Conservation (phyloP, 192 early-diverging fungal species). For the Piromyces sp. region DNA sequence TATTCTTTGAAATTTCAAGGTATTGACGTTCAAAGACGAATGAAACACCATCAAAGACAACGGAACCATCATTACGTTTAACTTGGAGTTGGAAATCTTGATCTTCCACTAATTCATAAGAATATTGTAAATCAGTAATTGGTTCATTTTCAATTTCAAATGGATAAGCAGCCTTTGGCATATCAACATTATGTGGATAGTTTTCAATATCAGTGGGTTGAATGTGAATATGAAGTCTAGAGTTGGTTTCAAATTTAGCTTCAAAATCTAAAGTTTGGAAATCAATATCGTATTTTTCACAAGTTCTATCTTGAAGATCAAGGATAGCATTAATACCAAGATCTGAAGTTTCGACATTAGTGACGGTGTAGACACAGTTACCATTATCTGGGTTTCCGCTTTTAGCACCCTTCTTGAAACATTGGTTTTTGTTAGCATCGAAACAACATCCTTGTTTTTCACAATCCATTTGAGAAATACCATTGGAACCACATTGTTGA, state of each 20-base stretch:
- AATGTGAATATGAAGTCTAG: slow-evolving; percentile 33
- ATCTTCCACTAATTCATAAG: slow-evolving; percentile 7
- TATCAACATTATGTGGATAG: slow-evolving; percentile 10
- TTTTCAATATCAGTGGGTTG: slow-evolving; percentile 22
- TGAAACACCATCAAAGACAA: not conserved
- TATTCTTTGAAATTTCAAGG: slow-evolving; percentile 31
- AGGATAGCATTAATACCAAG: not conserved
- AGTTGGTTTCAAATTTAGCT: slow-evolving; percentile 28
- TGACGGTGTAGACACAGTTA: not conserved
- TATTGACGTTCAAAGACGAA: slow-evolving; percentile 50
- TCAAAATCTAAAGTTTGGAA: slow-evolving; percentile 3
- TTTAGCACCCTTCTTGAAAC: not conserved
- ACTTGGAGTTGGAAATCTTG: not conserved
- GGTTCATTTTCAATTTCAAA: slow-evolving; percentile 8
- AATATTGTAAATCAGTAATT: slow-evolving; percentile 8
- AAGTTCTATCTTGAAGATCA: not conserved
- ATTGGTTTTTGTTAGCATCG: not conserved
- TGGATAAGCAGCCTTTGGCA: slow-evolving; percentile 2
- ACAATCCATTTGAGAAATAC: not conserved
- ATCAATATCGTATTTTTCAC: not conserved
- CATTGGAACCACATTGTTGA: not conserved
- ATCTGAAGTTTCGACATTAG: not conserved
- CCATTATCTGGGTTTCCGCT: not conserved
- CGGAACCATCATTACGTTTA: not conserved
- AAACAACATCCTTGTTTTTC: not conserved